Evolutionary conservation across 257 asterid genomes (phyloP).

Genomic region (Solanum sejunctum): DNA sequence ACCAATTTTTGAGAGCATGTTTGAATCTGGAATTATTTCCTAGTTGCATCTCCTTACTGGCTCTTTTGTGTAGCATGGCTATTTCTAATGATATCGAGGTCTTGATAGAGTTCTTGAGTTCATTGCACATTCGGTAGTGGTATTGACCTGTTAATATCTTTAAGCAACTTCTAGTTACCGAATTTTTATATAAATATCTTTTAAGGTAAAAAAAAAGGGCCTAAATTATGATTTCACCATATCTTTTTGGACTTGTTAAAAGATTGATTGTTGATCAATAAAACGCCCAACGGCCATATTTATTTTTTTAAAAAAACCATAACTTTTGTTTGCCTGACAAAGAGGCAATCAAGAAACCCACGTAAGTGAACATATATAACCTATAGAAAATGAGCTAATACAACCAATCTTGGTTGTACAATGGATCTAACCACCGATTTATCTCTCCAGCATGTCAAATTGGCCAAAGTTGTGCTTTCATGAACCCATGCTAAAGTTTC

Average conservation of each 20-base stretch:
- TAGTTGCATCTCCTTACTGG: background rate
- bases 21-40: background rate
- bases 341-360: background rate
- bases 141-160: background rate
- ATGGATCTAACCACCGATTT: background rate
- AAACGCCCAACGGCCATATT: no score
- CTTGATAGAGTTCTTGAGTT: background rate
- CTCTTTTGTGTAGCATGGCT: background rate
- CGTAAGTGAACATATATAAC: background rate
- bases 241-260: background rate
- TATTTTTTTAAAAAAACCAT: no score
- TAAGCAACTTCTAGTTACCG: background rate
- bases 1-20: background rate
- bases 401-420: constrained; percentile 4
- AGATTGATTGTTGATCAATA: no score
- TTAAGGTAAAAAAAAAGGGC: background rate
- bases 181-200: background rate
- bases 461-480: background rate
- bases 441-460: constrained; percentile 3
- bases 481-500: background rate
- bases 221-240: background rate
- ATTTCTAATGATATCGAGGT: background rate
- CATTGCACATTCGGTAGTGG: background rate
- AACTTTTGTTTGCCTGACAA: background rate
- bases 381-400: background rate